Base-by-base conservation (phyloP, 2,329 filamentous ascomycete genomes). In the Pezicula carpinea region DNA sequence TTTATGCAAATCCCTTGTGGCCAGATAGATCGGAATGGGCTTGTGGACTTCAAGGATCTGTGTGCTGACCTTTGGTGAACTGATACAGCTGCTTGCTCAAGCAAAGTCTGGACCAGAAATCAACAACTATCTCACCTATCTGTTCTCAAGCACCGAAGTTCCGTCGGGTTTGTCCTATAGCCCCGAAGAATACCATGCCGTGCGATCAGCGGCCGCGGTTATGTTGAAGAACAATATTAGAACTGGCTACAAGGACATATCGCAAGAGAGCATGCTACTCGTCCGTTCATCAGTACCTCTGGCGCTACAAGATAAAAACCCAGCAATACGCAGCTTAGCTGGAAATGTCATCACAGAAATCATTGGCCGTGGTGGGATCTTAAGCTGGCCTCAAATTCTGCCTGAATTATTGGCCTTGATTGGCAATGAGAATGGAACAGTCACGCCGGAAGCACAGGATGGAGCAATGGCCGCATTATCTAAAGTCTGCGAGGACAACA, bases 401-500 rank as follows among this genome's bases (percentile, higher is more conserved):
- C 84, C 89, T 41, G 86, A 96, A 58, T 76, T 99, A 17, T 70
- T 97, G 55, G 76, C 81, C 46, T 76, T 95, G 66, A 80, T 95
- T 52, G 79, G 80, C 55, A 95, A 95, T 66, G 70, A 82, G 47
- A 74, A 72, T 39, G 85, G 87, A 34, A 81, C 85, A 53, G 73
- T 83, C 18, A 73, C 88, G 6, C 71, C 77, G 36, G 79, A 88
- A 61, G 83, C 85, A 11, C 90, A 96, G 64, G 92, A 99, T 66
- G 91, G 91, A 51, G 91, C 89, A 57, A 96, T 97, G 87, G 82
- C 87, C 41, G 91, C 93, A 40, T 75, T 99, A 67, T 75, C 86
- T 65, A 97, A 97, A 74, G 91, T 99, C 52, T 99, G 93, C 69
- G 93, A 99, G 69, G 93, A 99, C 69, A 96, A 95, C 70, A 84